phyloP scores from a whole-genome alignment of 805 yeast genomes.

The Millerozyma acaciae region DNA sequence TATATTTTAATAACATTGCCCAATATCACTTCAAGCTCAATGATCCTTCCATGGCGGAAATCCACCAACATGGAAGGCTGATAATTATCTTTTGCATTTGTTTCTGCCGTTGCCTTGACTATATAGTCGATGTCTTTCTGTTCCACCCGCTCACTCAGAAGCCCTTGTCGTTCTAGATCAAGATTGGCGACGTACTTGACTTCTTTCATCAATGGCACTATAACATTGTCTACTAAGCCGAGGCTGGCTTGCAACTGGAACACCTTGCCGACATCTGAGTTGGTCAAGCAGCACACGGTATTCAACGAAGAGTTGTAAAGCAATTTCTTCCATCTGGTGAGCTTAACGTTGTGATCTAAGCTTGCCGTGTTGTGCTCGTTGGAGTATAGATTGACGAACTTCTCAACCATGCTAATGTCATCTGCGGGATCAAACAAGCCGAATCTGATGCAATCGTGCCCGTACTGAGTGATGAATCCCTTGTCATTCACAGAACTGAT shows the following conservation, averaged over 20 bases:
- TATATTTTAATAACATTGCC: slow-evolving; percentile 48
- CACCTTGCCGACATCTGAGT: slow-evolving; percentile 28
- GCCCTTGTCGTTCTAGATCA: slow-evolving; percentile 14
- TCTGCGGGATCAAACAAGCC: slow-evolving; percentile 24
- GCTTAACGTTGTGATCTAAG: slow-evolving; percentile 20
- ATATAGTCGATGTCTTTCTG: slow-evolving; percentile 13
- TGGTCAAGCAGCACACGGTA: slow-evolving; percentile 39
- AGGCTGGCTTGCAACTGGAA: slow-evolving; percentile 25
- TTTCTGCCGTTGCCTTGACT: slow-evolving; percentile 11
- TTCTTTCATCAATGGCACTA: slow-evolving; percentile 20
- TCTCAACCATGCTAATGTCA: slow-evolving; percentile 21
- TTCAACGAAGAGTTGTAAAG: slow-evolving; percentile 68
- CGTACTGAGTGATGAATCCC: slow-evolving; percentile 23
- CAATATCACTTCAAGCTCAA: slow-evolving; percentile 68
- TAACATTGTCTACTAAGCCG: slow-evolving; percentile 17
- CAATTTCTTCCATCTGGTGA: slow-evolving; percentile 58
- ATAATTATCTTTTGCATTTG: slow-evolving; percentile 55
- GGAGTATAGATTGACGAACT: slow-evolving; percentile 19
- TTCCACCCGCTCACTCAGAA: slow-evolving; percentile 10
- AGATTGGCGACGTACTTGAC: slow-evolving; percentile 17
- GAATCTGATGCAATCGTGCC: slow-evolving; percentile 20
- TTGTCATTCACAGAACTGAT: slow-evolving; percentile 27
- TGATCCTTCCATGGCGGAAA: slow-evolving; percentile 57
- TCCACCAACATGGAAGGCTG: slow-evolving; percentile 76
- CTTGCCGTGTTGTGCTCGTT: slow-evolving; percentile 19